Percentiles rank a stretch among this genome's conserved stretches.
These are phyloP conservation scores for Tuber calosporum DNA, from an alignment of 495 filamentous ascomycete genomes.

Conservation along the genomic window DNA sequence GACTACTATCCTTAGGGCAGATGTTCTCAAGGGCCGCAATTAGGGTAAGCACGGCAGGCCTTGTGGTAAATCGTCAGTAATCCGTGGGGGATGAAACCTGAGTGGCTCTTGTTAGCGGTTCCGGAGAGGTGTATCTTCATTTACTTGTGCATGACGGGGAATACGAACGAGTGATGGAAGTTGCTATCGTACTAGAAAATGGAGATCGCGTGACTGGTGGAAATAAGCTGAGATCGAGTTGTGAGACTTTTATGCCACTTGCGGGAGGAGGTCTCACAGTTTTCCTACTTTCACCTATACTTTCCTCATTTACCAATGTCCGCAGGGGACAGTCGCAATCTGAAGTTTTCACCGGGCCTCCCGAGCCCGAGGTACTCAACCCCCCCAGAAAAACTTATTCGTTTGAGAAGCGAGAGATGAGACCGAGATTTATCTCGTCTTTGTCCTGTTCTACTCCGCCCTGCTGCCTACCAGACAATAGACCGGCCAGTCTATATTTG, in stretches of 20 bases:
- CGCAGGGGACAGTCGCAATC: background rate
- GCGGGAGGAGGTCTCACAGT: background rate
- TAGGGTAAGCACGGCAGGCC: background rate
- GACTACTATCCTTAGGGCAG: background rate
- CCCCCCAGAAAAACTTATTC: background rate
- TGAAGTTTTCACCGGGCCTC: background rate
- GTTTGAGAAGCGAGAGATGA: background rate
- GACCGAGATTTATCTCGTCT: background rate
- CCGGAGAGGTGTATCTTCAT: background rate
- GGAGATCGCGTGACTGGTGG: background rate
- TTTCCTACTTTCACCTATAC: background rate
- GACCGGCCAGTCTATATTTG: background rate
- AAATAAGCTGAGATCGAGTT: too few relatives aligned
- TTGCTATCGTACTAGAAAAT: background rate
- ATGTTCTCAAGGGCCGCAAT: too few relatives aligned
- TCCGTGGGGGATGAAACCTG: background rate
- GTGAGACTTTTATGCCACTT: background rate
- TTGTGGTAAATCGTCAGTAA: background rate
- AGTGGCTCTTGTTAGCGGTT: background rate
- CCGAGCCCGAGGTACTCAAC: background rate
- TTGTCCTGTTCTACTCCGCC: background rate
- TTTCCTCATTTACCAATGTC: background rate
- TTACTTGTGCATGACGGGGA: background rate
- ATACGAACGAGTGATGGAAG: background rate
- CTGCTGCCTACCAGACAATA: background rate